Conservation (phyloP, 805 yeast species). For the Cyberlindnera maritima region DNA sequence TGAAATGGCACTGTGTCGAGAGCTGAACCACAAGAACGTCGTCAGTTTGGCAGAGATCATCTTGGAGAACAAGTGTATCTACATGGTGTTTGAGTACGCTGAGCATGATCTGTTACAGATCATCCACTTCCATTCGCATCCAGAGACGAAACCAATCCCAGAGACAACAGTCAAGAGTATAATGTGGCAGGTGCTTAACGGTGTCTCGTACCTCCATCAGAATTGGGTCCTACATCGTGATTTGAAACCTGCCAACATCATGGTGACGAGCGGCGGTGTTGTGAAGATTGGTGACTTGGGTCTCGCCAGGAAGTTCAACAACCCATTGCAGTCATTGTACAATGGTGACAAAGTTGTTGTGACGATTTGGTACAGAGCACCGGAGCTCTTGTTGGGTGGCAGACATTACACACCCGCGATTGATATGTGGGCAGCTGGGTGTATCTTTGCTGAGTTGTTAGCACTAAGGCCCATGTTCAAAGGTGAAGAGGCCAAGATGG, state of each 20-base stretch:
- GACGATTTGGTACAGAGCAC: conserved; percentile 96
- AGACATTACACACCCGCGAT: conserved; percentile 91
- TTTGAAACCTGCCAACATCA: conserved; percentile 95
- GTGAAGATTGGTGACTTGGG: conserved; percentile 97
- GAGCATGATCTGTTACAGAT: conserved; percentile 94
- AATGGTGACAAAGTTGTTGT: conserved; percentile 96
- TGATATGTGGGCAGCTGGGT: conserved; percentile 95
- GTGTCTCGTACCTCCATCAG: conserved; percentile 87
- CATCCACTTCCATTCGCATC: conserved; percentile 91
- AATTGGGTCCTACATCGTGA: conserved; percentile 97
- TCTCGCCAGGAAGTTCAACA: conserved; percentile 80
- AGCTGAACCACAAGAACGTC: conserved; percentile 74
- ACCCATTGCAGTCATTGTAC: conserved; percentile 81
- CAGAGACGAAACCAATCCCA: conserved; percentile 59
- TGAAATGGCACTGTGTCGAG: conserved; percentile 94
- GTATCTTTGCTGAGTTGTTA: conserved; percentile 87
- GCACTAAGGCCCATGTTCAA: conserved; percentile 91
- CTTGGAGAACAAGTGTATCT: conserved; percentile 83
- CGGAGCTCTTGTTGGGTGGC: conserved; percentile 86
- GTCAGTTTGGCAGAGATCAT: conserved; percentile 79
- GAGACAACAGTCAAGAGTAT: conserved; percentile 77
- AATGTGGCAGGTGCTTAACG: conserved; percentile 89
- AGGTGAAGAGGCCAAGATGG: conserved; percentile 97
- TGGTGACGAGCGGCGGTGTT: conserved; percentile 88
- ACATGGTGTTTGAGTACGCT: conserved; percentile 94